Evolutionary conservation across 106 monocot species (phyloP), one percentile per base, ranked within the genome.

Genomic region (Dendrobium nobile): DNA sequence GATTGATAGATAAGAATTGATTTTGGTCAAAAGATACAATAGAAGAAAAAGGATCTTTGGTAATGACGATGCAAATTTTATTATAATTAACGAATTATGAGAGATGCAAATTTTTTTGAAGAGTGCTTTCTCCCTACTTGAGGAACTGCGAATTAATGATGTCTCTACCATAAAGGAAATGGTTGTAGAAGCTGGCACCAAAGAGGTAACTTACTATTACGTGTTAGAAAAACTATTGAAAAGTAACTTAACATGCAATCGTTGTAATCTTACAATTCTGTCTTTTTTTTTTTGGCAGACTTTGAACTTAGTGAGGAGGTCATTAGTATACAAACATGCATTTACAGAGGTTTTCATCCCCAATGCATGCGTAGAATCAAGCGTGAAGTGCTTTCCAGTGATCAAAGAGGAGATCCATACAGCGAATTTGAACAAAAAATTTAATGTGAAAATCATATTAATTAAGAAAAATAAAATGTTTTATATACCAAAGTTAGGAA

Each of bases 11-110:
- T 54, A 37, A 20, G 0, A 44, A 2, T 13, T 0, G 6, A 0
- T 9, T 41, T 11, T 3, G 77, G 41, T 5, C 0, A 4, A 42
- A 22, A 1, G 68, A 24, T 4, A 61, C 17, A 28, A 15, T 15
- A 33, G 41, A 59, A 24, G 22, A 15, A 19, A 79, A 75, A 6
- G 84, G 87, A 13, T 84, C n/a, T 87, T 87, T 47, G 81, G 79
- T 5, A 77, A 79, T 43, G 40, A 33, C 15, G n/a, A 6, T 8
- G 22, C 18, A 0, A 54, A 54, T 6, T 81, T 45, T 42, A 54
- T 84, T 13, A 78, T 84, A 3, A 79, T 40, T 18, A 79, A 87
- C 56, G 58, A 87, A 84, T 41, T 87, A n/a, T 27, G 43, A 18
- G 67, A 82, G 58, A 41, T 0, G 44, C 72, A 72, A 3, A 80